Base-by-base conservation (phyloP, 2,329 filamentous ascomycete genomes). In the Arthrobotrys entomopaga region DNA sequence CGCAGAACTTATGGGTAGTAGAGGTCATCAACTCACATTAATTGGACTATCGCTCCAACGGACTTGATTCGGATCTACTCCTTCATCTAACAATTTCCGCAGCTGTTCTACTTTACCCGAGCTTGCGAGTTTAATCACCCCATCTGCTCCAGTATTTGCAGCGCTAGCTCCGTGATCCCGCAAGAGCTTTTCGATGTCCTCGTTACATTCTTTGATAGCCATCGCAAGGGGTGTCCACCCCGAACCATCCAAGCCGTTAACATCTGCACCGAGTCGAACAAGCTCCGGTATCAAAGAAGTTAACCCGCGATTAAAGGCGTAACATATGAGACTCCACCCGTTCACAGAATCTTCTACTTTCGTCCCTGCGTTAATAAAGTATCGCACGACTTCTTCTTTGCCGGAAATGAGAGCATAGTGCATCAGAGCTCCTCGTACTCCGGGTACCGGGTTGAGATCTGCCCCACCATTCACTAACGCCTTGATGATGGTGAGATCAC, bases 171-270 rank as follows among this genome's bases (percentile, higher is more conserved):
- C 67, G 42, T 54, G 34, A 1, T 8, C 19, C 6, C 53, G 67
- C 20, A 72, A 38, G 6, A 72, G 7, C 8, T 56, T 11, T 15
- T 60, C 60, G 0, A 54, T 40, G n/a, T 60, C 38, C 15, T 40
- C 19, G 13, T 59, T 20, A 2, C 13, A 20, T 3, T 26, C 19
- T n/a, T 46, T 29, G 2, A 72, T 60, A n/a, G 67, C 67, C 24
- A 42, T 38, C 3, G 67, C 60, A 15, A 65, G 48, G 34, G 67
- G 59, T 13, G 54, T 65, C 60, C 60, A 72, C 0, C 49, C 60
- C 10, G 11, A 15, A 2, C 1, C 7, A 48, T 48, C 13, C 11
- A n/a, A 15, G 20, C 54, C 56, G 22, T 65, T 72, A 13, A 72
- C 60, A 34, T 72, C 60, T 7, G 67, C 67, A 11, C 67, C 67